Evolutionary conservation across 2,329 filamentous ascomycete species (phyloP).

Genomic region (Diaporthe australafricana): DNA sequence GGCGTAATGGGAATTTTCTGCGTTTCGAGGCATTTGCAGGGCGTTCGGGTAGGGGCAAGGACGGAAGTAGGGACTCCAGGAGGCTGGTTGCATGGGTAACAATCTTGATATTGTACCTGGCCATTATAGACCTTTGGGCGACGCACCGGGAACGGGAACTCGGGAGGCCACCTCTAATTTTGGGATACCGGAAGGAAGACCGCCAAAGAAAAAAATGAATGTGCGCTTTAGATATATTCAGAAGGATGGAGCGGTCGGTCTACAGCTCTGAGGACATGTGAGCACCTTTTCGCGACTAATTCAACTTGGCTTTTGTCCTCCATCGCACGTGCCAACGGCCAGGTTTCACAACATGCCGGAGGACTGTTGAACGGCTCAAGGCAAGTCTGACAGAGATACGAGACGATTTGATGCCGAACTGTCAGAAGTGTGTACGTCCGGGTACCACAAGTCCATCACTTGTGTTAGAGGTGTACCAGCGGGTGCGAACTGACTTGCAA

Average conservation of each 20-base stretch:
- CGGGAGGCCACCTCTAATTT: slow-evolving; percentile 28
- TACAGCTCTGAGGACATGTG: slow-evolving; percentile 6
- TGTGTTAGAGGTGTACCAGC: slow-evolving; percentile 23
- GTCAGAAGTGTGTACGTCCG: slow-evolving; percentile 11
- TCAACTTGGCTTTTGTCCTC: slow-evolving; percentile 11
- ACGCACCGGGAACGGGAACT: slow-evolving; percentile 9
- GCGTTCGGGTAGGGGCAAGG: slow-evolving; percentile 34
- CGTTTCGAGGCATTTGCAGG: slow-evolving; percentile 39
- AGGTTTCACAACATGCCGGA: slow-evolving; percentile 29
- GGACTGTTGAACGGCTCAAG: slow-evolving; percentile 13
- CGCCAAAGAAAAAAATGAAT: neutral
- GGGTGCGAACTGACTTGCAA: neutral
- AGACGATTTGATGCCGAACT: slow-evolving; percentile 7
- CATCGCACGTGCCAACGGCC: slow-evolving; percentile 20
- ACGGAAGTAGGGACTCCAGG: slow-evolving; percentile 29
- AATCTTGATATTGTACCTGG: slow-evolving; percentile 19
- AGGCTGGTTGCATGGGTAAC: slow-evolving; percentile 36
- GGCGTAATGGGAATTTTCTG: slow-evolving; percentile 27
- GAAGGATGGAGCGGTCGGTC: neutral
- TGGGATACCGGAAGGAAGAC: slow-evolving; percentile 27
- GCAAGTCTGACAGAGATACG: slow-evolving; percentile 12
- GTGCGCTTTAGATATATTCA: slow-evolving; percentile 31
- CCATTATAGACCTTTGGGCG: slow-evolving; percentile 29
- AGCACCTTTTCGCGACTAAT: slow-evolving; percentile 22
- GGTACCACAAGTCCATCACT: slow-evolving; percentile 13